Evolutionary conservation across 805 yeast genomes (phyloP).

Genomic region (Candida vaughaniae): DNA sequence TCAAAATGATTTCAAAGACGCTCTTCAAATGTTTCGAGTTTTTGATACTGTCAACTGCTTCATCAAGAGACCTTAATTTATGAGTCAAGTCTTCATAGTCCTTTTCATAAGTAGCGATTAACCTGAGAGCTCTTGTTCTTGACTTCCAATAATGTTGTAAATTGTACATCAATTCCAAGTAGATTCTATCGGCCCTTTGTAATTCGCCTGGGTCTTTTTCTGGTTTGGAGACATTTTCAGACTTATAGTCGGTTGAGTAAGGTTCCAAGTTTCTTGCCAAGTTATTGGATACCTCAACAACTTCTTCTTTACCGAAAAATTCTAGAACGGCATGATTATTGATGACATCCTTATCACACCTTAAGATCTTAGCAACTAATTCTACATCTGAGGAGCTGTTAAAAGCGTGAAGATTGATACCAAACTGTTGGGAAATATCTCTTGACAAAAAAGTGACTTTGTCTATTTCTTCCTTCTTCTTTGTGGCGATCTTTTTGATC

Average conservation of each 20-base stretch:
- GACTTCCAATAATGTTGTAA: conserved; percentile 71
- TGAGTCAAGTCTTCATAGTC: conserved; percentile 62
- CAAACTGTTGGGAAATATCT: conserved; percentile 76
- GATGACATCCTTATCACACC: conserved; percentile 58
- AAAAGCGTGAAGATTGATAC: conserved; percentile 70
- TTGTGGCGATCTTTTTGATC: conserved; percentile 42
- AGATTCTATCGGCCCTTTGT: conserved; percentile 70
- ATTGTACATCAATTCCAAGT: conserved; percentile 65
- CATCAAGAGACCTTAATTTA: conserved; percentile 58
- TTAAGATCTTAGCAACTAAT: conserved; percentile 52
- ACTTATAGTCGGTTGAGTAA: conserved; percentile 52
- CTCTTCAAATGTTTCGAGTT: conserved; percentile 54
- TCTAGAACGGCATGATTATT: conserved; percentile 60
- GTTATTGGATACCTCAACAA: conserved; percentile 57
- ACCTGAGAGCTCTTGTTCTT: conserved; percentile 60
- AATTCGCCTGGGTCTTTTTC: conserved; percentile 56
- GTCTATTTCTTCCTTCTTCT: conserved; percentile 42
- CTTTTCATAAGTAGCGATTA: conserved; percentile 56
- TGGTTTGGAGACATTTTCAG: conserved; percentile 33
- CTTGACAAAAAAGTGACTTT: conserved; percentile 60
- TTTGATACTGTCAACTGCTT: conserved; percentile 53
- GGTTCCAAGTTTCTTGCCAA: conserved; percentile 60
- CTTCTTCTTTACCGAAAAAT: conserved; percentile 66
- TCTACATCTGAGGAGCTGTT: conserved; percentile 52
- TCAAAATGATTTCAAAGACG: conserved; percentile 63